A percentile compares a stretch with the other conserved stretches of the same genome.
Evolutionary conservation across 1,139 yeast genomes (phyloP).

Genomic region (Debaryomycetaceae sp.): DNA sequence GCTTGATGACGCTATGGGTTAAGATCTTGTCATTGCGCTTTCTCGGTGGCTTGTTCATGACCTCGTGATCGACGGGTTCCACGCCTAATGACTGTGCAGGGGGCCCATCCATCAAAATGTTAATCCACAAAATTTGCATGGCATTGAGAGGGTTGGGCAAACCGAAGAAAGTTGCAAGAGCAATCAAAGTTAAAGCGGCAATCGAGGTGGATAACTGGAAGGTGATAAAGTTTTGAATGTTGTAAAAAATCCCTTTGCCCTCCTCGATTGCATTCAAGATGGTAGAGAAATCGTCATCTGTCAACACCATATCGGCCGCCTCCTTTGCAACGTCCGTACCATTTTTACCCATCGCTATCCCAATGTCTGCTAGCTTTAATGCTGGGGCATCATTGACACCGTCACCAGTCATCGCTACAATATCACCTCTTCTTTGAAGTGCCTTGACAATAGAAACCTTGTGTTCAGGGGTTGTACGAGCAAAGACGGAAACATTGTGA

Average conservation of each 20-base stretch:
- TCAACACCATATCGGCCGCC: conserved; percentile 96
- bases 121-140: conserved; percentile 97
- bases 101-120: conserved; percentile 97
- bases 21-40: conserved; percentile 78
- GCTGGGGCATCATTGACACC: conserved; percentile 99
- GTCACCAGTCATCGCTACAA: conserved; percentile 99
- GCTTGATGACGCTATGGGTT: conserved; percentile 60
- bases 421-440: conserved; percentile 86
- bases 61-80: conserved; percentile 93
- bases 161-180: conserved; percentile 79
- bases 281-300: conserved; percentile 94
- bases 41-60: conserved; percentile 93
- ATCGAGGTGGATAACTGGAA: conserved; percentile 94
- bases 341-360: conserved; percentile 94
- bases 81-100: conserved; percentile 98
- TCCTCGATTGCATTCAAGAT: conserved; percentile 90
- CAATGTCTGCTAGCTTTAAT: conserved; percentile 91
- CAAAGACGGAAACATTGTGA: conserved; percentile 83
- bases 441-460: conserved; percentile 90
- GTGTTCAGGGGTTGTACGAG: conserved; percentile 96
- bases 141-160: conserved; percentile 96
- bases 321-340: conserved; percentile 99
- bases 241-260: conserved; percentile 93
- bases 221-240: conserved; percentile 89
- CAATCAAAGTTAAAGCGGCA: conserved; percentile 88